These are phyloP conservation scores for Kurtzmaniella quercitrusa DNA, from an alignment of 1,139 yeast genomes.

Conservation along the genomic window DNA sequence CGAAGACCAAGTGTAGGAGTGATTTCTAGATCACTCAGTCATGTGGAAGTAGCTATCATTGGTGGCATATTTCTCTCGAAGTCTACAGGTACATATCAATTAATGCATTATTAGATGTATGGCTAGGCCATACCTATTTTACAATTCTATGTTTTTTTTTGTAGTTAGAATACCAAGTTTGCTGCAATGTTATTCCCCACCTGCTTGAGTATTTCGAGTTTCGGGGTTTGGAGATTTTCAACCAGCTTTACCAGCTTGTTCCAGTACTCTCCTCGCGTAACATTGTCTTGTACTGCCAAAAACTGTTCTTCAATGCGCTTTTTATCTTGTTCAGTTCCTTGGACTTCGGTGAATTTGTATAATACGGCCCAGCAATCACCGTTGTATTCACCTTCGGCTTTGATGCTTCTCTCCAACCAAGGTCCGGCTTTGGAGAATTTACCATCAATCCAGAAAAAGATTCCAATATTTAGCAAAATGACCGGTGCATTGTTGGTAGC, in stretches of 20 bases:
- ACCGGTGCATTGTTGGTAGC: constrained; percentile 58
- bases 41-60: no score
- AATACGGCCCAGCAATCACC: constrained; percentile 84
- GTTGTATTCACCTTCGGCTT: constrained; percentile 33
- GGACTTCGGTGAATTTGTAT: constrained; percentile 32
- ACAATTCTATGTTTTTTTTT: neutral
- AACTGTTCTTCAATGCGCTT: constrained; percentile 20
- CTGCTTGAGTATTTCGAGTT: neutral
- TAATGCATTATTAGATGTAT: neutral
- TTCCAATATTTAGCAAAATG: constrained; percentile 62
- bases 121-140: neutral
- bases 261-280: constrained; percentile 62
- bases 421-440: constrained; percentile 60
- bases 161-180: neutral
- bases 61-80: no score
- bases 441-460: constrained; percentile 64
- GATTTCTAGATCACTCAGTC: no score
- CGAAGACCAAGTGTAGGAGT: no score
- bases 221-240: constrained; percentile 21
- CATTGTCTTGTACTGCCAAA: constrained; percentile 29
- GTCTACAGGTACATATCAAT: neutral
- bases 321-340: constrained; percentile 22
- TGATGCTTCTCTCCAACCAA: constrained; percentile 72
- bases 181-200: neutral
- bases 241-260: constrained; percentile 39